Percentiles rank a stretch among this genome's conserved stretches.
Evolutionary conservation across 768 basidiomycete genomes (phyloP).

Genomic region (Kwoniella sp.): DNA sequence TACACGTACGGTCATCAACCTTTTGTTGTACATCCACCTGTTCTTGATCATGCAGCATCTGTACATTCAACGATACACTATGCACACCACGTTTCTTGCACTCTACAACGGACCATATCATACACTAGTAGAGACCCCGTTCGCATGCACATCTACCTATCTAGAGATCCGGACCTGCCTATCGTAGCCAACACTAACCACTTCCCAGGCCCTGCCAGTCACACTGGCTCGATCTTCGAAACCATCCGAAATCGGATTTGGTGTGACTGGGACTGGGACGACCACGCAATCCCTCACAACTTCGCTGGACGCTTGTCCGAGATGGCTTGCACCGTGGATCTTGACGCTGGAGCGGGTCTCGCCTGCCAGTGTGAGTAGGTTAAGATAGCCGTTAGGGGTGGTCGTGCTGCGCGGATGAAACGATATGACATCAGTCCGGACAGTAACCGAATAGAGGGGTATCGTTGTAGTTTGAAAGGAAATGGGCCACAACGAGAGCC

Average conservation of each 20-base stretch:
- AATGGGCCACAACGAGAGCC: background rate
- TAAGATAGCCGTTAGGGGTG: constrained; percentile 49
- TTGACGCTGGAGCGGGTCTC: constrained; percentile 42
- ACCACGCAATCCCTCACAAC: constrained; percentile 46
- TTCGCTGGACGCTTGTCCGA: constrained; percentile 43
- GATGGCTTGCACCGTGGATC: constrained; percentile 41
- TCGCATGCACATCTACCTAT: background rate
- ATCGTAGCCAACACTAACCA: constrained; percentile 54
- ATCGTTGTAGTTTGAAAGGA: too few relatives aligned
- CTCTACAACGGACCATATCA: too few relatives aligned
- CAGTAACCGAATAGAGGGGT: too few relatives aligned
- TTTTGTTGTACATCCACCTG: too few relatives aligned
- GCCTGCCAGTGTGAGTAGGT: constrained; percentile 43
- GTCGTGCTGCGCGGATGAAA: constrained; percentile 44
- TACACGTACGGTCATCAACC: too few relatives aligned
- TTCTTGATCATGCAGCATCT: too few relatives aligned
- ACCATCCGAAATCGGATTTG: background rate
- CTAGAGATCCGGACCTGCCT: constrained; percentile 43
- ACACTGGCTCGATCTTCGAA: background rate
- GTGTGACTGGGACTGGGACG: constrained; percentile 6
- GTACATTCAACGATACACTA: too few relatives aligned
- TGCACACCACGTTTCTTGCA: too few relatives aligned
- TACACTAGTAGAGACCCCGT: too few relatives aligned
- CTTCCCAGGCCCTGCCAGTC: constrained; percentile 23
- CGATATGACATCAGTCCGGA: too few relatives aligned